Base-by-base conservation (phyloP, 1,284 basidiomycete genomes). In the Irpex sp. region DNA sequence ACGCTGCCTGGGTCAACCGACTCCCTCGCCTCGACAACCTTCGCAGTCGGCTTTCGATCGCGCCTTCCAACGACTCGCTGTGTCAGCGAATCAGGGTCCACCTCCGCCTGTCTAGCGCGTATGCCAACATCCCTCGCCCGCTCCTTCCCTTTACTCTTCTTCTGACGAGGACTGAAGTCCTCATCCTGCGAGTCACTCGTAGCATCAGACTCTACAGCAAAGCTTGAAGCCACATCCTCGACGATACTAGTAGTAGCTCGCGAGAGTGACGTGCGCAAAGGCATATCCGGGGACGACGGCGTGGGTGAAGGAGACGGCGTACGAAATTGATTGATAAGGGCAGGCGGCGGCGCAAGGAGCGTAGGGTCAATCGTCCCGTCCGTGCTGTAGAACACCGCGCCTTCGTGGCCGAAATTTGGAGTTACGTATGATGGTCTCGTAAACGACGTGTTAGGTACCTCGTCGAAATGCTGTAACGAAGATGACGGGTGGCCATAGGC, bases 331-430 rank as follows among this genome's bases (percentile, higher is more conserved):
- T 26, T 26, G 26, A 4, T 3, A 26, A 26, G 26, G 3, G 2
- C 26, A 26, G 26, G 26, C 6, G 59, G 59, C 7, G 58, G 58
- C 4, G 17, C 63, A 6, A 64, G 59, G 5, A 61, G 63, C 17
- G 38, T 61, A 8, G 63, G 63, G 31, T 64, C 55, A 48, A 64
- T 64, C 26, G 63, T 61, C 59, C 58, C 62, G 52, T 44, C 15
- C 15, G 57, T 40, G 3, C 19, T 49, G 44, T 31, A 36, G 62
- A 31, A 36, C 26, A 36, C 11, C 19, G n/a, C 19, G 40, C 15
- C 21, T 26, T 58, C 37, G 38, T 19, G 57, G 11, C 36, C 57
- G n/a, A 40, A 40, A 21, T 21, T 13, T 6, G 57, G 19, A 9
- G 57, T 7, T 31, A 38, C 19, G 34, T 26, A 15, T 36, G 37